These are phyloP conservation scores for Colletotrichum magnum DNA, from an alignment of 2,329 filamentous ascomycete genomes.

Conservation along the genomic window DNA sequence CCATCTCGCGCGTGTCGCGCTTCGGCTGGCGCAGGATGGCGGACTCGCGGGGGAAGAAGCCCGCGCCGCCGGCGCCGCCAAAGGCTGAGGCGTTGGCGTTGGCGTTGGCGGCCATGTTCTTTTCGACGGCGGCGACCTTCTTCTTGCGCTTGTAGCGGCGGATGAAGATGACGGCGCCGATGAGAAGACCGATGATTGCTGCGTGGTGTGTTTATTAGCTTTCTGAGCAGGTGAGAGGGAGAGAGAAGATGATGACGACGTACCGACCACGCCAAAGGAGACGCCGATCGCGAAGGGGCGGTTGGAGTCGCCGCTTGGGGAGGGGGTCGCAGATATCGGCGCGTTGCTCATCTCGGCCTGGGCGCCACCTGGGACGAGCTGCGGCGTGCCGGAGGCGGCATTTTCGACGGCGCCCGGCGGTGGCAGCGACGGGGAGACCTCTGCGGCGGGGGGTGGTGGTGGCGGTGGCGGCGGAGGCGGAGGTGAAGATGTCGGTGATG, in stretches of 20 bases:
- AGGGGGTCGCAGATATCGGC: conserved; percentile 10
- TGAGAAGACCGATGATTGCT: conserved; percentile 24
- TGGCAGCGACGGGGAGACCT: conserved; percentile 3
- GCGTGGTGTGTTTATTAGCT: background rate
- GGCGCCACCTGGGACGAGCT: conserved; percentile 16
- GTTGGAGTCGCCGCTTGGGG: background rate
- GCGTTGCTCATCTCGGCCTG: conserved; percentile 10
- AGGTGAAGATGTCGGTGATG: background rate
- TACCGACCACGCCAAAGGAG: conserved; percentile 29
- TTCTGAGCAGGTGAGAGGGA: no score
- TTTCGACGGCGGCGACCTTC: conserved; percentile 28
- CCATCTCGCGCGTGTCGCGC: conserved; percentile 26
- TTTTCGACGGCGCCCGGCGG: conserved; percentile 27
- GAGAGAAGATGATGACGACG: background rate
- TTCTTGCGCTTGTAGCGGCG: conserved; percentile 26
- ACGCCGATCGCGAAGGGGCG: conserved; percentile 20
- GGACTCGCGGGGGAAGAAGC: conserved; percentile 12
- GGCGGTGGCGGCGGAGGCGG: background rate
- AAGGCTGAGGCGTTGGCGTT: background rate
- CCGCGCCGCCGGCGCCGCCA: background rate
- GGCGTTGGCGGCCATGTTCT: conserved; percentile 28
- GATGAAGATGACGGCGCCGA: conserved; percentile 27
- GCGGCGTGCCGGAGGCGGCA: conserved; percentile 18
- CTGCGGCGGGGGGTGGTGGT: conserved; percentile 9
- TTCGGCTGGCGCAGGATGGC: conserved; percentile 21